Percentiles rank a stretch among this genome's conserved stretches.
Conservation (phyloP, 371 early-diverging fungal species). For the Zychaea mexicana region DNA sequence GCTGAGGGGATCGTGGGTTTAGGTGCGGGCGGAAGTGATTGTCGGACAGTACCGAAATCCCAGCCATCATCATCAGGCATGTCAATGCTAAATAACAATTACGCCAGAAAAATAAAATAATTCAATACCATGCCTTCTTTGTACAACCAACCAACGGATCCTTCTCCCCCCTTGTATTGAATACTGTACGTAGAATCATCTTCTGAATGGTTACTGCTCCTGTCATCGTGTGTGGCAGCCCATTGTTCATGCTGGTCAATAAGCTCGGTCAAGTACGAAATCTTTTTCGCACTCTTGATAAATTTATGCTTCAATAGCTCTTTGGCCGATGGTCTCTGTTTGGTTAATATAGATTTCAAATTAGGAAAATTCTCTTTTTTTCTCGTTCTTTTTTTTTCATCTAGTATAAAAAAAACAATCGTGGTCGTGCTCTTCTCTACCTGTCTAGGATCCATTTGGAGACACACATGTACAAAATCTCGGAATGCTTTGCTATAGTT, state of each 20-base stretch:
- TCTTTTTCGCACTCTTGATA: slow-evolving; percentile 79
- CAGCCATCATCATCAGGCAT: slow-evolving; percentile 26
- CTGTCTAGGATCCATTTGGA: slow-evolving; percentile 81
- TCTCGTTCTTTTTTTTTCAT: neutral
- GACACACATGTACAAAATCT: slow-evolving; percentile 88
- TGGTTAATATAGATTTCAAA: neutral
- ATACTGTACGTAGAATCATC: slow-evolving; percentile 51
- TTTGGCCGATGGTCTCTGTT: slow-evolving; percentile 85
- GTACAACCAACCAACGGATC: neutral
- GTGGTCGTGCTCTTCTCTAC: slow-evolving; percentile 32
- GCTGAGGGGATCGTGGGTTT: slow-evolving; percentile 25
- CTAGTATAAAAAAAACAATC: neutral
- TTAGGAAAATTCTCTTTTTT: neutral
- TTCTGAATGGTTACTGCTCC: slow-evolving; percentile 60
- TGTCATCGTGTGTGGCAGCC: slow-evolving; percentile 55
- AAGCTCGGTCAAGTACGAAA: slow-evolving; percentile 81
- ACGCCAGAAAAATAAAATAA: neutral
- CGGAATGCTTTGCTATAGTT: slow-evolving; percentile 86
- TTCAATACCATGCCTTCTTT: neutral
- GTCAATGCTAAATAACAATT: slow-evolving; percentile 6
- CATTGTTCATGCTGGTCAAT: slow-evolving; percentile 84
- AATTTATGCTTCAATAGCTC: slow-evolving; percentile 92
- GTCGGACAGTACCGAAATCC: slow-evolving; percentile 52
- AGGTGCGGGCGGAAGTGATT: slow-evolving; percentile 27
- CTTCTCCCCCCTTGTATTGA: neutral